These are phyloP conservation scores for Boeremia lycopersici DNA, from an alignment of 2,329 filamentous ascomycete species.

Conservation along the genomic window DNA sequence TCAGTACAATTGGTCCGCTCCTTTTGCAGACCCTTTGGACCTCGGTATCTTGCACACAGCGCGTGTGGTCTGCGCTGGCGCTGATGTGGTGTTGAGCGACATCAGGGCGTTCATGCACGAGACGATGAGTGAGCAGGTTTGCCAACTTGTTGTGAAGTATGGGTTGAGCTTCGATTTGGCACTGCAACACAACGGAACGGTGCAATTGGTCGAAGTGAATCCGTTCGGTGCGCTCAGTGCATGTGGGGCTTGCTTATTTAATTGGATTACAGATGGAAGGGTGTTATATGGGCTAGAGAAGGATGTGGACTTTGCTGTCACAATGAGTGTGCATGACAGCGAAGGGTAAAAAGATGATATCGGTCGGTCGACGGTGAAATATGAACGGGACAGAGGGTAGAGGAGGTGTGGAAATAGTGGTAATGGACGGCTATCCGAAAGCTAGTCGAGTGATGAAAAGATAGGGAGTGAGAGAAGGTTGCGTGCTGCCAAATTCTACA, in stretches of 20 bases:
- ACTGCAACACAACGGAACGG: background rate
- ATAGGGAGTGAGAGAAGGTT: no score
- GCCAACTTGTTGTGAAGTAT: background rate
- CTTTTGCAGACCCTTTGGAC: background rate
- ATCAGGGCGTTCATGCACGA: background rate
- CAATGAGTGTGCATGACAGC: background rate
- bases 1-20: background rate
- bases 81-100: background rate
- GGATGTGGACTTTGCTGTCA: background rate
- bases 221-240: constrained; percentile 53
- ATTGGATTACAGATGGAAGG: constrained; percentile 50
- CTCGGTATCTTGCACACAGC: background rate
- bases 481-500: no score
- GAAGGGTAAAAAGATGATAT: no score
- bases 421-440: no score
- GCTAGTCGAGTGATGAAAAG: no score
- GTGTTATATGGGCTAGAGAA: background rate
- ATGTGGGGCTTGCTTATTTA: constrained; percentile 55
- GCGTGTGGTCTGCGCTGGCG: background rate
- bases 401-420: no score
- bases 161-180: background rate
- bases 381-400: no score
- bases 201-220: constrained; percentile 22
- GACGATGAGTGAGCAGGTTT: background rate
- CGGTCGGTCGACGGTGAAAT: no score